These are phyloP conservation scores for Sclerotinia spermophila DNA, from an alignment of 2,329 filamentous ascomycete genomes.

Conservation along the genomic window DNA sequence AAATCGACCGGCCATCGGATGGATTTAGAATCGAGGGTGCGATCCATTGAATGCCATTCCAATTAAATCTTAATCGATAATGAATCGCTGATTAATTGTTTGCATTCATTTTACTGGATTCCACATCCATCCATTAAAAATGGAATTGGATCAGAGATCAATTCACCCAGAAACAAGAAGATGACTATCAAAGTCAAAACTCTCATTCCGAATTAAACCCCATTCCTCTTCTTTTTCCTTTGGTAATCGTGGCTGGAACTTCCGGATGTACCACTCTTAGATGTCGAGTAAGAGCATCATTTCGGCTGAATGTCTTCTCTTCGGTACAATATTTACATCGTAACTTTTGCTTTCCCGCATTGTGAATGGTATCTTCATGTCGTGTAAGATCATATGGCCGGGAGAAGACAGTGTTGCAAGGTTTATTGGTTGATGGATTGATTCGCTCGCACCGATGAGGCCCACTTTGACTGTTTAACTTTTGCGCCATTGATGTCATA, in stretches of 20 bases:
- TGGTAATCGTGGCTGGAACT: conserved; percentile 72
- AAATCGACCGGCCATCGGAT: no score
- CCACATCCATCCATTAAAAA: background rate
- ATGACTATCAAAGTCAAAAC: no score
- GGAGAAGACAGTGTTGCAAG: conserved; percentile 91
- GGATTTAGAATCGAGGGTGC: no score
- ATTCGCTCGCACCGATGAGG: conserved; percentile 90
- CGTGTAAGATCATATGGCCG: conserved; percentile 93
- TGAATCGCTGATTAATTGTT: background rate
- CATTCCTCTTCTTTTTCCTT: conserved; percentile 41
- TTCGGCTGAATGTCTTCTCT: conserved; percentile 94
- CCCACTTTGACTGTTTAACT: conserved; percentile 80
- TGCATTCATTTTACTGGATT: background rate
- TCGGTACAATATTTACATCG: conserved; percentile 89
- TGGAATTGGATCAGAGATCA: background rate
- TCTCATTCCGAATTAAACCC: background rate
- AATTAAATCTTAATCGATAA: background rate
- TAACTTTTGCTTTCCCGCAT: conserved; percentile 89
- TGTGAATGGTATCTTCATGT: conserved; percentile 97
- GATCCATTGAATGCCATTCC: no score
- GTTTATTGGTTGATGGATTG: conserved; percentile 92
- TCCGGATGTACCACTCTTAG: conserved; percentile 94
- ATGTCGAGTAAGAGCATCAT: conserved; percentile 89
- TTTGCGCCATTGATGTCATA: conserved; percentile 50
- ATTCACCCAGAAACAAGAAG: no score